These are phyloP conservation scores for Tricholoma sp. DNA, from an alignment of 768 basidiomycete species.

Conservation along the genomic window DNA sequence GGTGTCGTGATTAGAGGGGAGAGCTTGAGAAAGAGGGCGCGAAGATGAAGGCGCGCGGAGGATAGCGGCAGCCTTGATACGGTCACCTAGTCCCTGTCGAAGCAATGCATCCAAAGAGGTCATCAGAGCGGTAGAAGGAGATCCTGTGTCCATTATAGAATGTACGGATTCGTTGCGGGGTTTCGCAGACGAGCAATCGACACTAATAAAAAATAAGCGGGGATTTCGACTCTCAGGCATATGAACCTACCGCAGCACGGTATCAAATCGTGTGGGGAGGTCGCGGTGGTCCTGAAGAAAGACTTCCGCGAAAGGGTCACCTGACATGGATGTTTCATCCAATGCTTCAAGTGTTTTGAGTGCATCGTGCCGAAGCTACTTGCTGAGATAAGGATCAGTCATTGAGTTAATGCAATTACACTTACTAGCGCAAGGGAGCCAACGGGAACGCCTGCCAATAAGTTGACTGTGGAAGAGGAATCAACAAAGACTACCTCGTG, in stretches of 20 bases:
- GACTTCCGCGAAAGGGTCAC: constrained; percentile 62
- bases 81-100: constrained; percentile 66
- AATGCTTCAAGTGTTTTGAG: constrained; percentile 62
- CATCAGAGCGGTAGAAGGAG: constrained; percentile 49
- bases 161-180: constrained; percentile 39
- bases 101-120: constrained; percentile 45
- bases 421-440: constrained; percentile 76
- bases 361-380: constrained; percentile 73
- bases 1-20: constrained; percentile 42
- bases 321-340: constrained; percentile 37
- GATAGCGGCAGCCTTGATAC: constrained; percentile 60
- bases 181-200: constrained; percentile 49
- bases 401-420: background rate
- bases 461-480: constrained; percentile 68
- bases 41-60: constrained; percentile 45
- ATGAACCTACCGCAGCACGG: constrained; percentile 50
- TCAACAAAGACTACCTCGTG: constrained; percentile 71
- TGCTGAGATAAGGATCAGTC: constrained; percentile 1
- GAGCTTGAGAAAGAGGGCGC: constrained; percentile 48
- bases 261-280: constrained; percentile 66
- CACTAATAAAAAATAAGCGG: constrained; percentile 32
- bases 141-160: constrained; percentile 54
- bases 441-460: constrained; percentile 69
- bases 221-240: background rate
- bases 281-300: constrained; percentile 73